These are phyloP conservation scores for Sclerotinia sclerotiorum DNA, from an alignment of 2,329 filamentous ascomycete genomes.

Conservation along the genomic window DNA sequence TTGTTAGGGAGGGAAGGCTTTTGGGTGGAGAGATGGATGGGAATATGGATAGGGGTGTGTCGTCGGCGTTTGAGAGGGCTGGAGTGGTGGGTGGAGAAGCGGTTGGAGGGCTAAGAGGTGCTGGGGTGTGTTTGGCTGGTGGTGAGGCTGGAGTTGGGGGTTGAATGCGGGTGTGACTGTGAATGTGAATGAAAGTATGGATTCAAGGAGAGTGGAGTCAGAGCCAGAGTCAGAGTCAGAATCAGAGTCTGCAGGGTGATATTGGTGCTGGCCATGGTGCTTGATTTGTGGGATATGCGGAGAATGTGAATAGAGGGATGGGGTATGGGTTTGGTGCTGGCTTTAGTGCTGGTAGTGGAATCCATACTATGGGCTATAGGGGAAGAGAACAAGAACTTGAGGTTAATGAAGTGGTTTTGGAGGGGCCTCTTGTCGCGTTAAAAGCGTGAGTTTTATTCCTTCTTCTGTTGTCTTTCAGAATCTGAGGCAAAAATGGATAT, in stretches of 20 bases:
- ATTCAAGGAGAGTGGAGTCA: neutral
- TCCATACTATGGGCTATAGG: too few species aligned
- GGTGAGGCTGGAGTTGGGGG: neutral
- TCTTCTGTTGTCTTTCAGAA: neutral
- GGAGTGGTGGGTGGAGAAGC: too few species aligned
- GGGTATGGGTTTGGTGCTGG: neutral
- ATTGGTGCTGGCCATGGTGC: neutral
- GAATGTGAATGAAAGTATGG: too few species aligned
- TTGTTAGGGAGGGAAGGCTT: too few species aligned
- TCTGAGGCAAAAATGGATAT: too few species aligned
- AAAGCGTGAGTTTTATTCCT: neutral
- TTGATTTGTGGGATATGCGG: neutral
- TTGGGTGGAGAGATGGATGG: too few species aligned
- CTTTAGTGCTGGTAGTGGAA: neutral
- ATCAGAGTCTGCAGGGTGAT: neutral
- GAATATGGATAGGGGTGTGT: too few species aligned
- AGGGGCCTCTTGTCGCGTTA: slow-evolving; percentile 10
- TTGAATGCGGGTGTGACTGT: neutral
- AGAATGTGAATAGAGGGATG: neutral
- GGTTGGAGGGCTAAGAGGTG: neutral
- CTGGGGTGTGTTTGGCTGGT: neutral
- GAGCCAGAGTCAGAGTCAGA: neutral
- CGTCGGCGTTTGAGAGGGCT: neutral
- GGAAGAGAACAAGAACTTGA: neutral
- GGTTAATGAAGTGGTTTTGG: slow-evolving; percentile 12